Percentiles rank a stretch among this genome's conserved stretches.
Conservation (phyloP, 306 rosid species). For the Canavalia gladiata region DNA sequence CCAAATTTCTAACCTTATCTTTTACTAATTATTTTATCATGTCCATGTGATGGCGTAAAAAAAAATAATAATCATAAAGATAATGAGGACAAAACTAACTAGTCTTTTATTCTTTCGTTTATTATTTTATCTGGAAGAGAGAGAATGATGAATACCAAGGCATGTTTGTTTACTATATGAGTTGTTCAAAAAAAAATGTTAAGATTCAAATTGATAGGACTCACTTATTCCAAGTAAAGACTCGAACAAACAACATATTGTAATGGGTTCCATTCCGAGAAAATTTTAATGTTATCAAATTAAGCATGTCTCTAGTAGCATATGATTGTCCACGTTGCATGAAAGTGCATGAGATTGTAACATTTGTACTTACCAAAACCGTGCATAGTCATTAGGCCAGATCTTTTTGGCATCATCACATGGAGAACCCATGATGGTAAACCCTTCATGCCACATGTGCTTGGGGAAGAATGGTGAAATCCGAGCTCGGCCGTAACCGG, state of each 20-base stretch:
- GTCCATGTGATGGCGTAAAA: conserved; percentile 21
- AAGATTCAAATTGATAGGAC: conserved; percentile 4
- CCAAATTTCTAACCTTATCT: conserved; percentile 15
- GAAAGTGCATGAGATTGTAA: conserved; percentile 54
- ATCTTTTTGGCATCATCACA: conserved; percentile 62
- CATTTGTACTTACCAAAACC: conserved; percentile 71
- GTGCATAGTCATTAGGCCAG: conserved; percentile 68
- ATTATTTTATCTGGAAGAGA: conserved; percentile 28
- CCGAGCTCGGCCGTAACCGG: conserved; percentile 77
- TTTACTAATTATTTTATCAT: conserved; percentile 30
- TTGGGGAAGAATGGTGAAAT: conserved; percentile 71
- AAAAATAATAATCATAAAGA: background rate
- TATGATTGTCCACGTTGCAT: conserved; percentile 61
- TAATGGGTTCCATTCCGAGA: conserved; percentile 4
- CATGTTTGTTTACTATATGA: background rate
- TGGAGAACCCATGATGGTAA: conserved; percentile 76
- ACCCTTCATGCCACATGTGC: conserved; percentile 92
- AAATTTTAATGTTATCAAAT: background rate
- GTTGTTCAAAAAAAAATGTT: conserved; percentile 1
- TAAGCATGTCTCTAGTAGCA: background rate
- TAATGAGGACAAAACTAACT: conserved; percentile 40
- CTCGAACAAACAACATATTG: background rate
- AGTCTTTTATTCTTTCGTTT: background rate
- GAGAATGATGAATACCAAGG: conserved; percentile 25
- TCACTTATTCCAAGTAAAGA: background rate